phyloP scores from a whole-genome alignment of 768 basidiomycete species.

The Naganishia onofrii region DNA sequence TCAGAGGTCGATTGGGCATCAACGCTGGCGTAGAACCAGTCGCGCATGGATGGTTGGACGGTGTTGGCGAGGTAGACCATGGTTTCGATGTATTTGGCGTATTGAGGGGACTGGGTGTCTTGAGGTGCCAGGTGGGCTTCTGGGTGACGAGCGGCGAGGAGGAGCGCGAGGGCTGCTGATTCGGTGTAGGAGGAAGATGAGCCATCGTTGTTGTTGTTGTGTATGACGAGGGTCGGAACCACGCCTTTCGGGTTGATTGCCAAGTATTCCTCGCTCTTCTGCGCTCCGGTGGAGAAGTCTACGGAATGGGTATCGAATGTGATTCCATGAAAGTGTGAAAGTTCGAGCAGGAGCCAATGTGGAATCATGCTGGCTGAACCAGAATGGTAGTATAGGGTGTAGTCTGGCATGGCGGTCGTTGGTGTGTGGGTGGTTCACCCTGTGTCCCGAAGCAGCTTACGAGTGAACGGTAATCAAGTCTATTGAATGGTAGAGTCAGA shows the following conservation, averaged over 20 bases:
- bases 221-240: conserved; percentile 24
- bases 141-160: conserved; percentile 28
- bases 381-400: conserved; percentile 8
- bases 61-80: conserved; percentile 28
- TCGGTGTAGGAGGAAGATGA: conserved; percentile 12
- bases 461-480: no score
- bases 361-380: conserved; percentile 23
- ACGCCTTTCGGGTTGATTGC: conserved; percentile 29
- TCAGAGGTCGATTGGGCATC: not conserved
- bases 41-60: conserved; percentile 26
- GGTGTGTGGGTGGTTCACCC: no score
- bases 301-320: conserved; percentile 2
- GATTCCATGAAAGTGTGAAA: not conserved
- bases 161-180: conserved; percentile 27
- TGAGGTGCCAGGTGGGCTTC: conserved; percentile 26
- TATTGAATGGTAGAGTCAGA: no score
- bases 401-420: not conserved
- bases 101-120: conserved; percentile 3
- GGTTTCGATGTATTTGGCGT: conserved; percentile 29
- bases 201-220: not conserved
- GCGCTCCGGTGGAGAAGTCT: not conserved
- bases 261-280: conserved; percentile 17
- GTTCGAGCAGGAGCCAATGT: conserved; percentile 18
- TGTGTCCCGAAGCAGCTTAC: no score
- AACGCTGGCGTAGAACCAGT: conserved; percentile 33